Base-by-base conservation (phyloP, 352 stramenopile species). In the Pythium dissotocum region DNA sequence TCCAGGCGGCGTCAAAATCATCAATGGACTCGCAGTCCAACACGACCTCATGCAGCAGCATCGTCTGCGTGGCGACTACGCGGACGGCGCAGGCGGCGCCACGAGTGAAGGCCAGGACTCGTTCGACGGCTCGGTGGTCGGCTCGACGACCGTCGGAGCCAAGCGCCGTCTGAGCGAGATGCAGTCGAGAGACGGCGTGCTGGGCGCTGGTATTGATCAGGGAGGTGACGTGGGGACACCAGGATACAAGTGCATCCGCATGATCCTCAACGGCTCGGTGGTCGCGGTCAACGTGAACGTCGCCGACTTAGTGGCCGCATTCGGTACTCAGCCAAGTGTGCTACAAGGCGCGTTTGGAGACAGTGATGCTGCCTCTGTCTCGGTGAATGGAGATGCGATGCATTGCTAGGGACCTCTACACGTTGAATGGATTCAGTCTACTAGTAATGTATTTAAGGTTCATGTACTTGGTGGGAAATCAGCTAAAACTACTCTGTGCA, bases 211-310 rank as follows among this genome's bases (percentile, higher is more conserved):
- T 51, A 24, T n/a, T 16, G n/a, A 53, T 38, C 49, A 21, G 18
- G 42, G n/a, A 21, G 21, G 8, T 18, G 58, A 46, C 14, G 42
- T 16, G 18, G 49, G 24, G 21, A 24, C 21, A 2, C 18, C 48
- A 0, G 64, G 67, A n/a, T 94, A 92, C 65, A 82, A 80, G 65
- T 80, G 70, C 24, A 77, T 94, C 49, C 78, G 83, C 32, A 92
- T 94, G 82, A 56, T 92, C 4, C 53, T 94, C 26, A 94, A 94
- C 54, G 84, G 84, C 26, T 67, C 69, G 14, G 77, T 92, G 26
- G 84, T 94, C 24, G 65, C 86, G 0, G 78, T 94, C 26, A 77
- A 89, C 65, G 75, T 94, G 36, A 91, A 92, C 56, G 78, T 92
- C 28, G 74, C 73, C 35, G 84, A 94, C 62, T 66, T 94, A 8